Base-by-base conservation (phyloP, 2,329 filamentous ascomycete species). In the Exophiala bonariae region DNA sequence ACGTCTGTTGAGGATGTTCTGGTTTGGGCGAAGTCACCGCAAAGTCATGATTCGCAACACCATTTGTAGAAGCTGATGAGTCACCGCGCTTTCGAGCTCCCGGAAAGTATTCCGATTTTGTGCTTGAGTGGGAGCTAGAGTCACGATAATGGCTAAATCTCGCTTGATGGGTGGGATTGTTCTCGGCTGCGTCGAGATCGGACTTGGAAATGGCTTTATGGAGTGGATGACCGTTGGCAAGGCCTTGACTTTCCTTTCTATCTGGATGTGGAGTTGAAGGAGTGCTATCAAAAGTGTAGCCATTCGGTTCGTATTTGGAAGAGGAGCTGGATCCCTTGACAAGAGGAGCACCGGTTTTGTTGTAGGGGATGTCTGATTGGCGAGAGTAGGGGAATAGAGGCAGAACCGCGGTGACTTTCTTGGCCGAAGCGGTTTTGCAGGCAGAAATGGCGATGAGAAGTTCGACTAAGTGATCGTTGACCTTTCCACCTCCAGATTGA, bases 401-500 rank as follows among this genome's bases (percentile, higher is more conserved):
- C 38, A 96, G 82, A 37, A 99, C 90, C 44, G 89, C 93, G 33
- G 92, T 97, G 62, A 99, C 90, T 61, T 89, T 81, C 68, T 87
- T 89, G 22, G 93, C 93, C 32, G 91, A 96, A 60, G 90, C 90
- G 10, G 87, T 86, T 73, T 96, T 95, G 82, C 93, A 97, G 52
- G 93, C 93, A n/a, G 89, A 95, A 61, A 97, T 92, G 74, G 93
- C 96, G 73, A 97, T 96, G 68, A 95, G 87, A 40, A 97, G 83
- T 66, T 99, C 93, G 75, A 99, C 87, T 57, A 99, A 82, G 72
- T 95, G 85, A 72, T 99, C 93, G 67, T 99, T 99, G 72, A 96
- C 89, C 62, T 87, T 87, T 55, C 89, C 90, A 59, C 89, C 89
- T 59, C 89, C 90, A 33, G 89, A 93, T 71, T 97, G 92, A 63